Evolutionary conservation across 306 rosid genomes (phyloP).

Genomic region (Rosa rugosa): DNA sequence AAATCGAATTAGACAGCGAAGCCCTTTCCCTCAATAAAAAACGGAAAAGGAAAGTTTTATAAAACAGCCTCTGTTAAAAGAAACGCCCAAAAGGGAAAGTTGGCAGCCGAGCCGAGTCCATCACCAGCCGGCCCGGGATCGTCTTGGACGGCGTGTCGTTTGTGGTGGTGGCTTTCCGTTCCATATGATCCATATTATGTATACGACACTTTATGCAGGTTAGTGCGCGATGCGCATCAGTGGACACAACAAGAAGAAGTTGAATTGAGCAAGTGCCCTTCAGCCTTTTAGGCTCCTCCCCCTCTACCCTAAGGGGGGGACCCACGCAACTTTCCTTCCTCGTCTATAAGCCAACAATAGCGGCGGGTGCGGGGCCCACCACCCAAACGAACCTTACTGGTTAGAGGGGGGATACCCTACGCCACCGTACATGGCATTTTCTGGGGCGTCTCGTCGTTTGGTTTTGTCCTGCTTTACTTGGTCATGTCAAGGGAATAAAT

Average conservation of each 20-base stretch:
- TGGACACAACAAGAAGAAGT: background rate
- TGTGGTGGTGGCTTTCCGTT: slow-evolving; percentile 14
- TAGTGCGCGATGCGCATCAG: background rate
- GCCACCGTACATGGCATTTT: slow-evolving; percentile 13
- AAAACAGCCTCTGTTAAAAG: background rate
- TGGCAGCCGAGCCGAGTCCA: background rate
- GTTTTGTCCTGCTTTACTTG: background rate
- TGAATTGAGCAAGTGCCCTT: background rate
- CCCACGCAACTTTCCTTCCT: slow-evolving; percentile 15
- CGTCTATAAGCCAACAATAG: slow-evolving; percentile 44
- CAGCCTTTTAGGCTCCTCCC: background rate
- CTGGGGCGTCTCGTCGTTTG: slow-evolving; percentile 33
- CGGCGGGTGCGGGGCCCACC: slow-evolving; percentile 37
- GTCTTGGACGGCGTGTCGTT: slow-evolving; percentile 8
- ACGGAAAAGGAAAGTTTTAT: background rate
- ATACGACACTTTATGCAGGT: background rate
- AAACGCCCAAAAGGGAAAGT: slow-evolving; percentile 4
- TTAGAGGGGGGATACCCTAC: background rate
- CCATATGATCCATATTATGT: background rate
- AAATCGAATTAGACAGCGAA: slow-evolving; percentile 1
- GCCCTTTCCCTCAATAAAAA: background rate
- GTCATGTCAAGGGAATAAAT: background rate
- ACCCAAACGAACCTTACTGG: slow-evolving; percentile 10
- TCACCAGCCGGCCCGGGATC: background rate
- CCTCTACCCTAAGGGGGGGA: background rate